phyloP scores from a whole-genome alignment of 768 basidiomycete species.

The Hydnomerulius pinastri region DNA sequence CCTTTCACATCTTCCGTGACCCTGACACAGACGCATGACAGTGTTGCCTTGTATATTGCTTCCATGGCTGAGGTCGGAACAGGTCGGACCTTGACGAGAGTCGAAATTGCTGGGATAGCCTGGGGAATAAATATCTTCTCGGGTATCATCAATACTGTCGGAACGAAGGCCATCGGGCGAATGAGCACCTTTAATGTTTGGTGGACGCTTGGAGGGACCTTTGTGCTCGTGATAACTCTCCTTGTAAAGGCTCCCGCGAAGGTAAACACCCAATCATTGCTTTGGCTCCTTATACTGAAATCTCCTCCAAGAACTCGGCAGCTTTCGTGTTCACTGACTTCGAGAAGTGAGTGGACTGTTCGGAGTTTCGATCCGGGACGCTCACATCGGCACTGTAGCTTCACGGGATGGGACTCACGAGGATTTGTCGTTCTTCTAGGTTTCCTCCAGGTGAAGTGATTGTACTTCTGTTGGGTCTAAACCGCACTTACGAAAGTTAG shows the following conservation, averaged over 20 bases:
- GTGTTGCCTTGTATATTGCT: constrained; percentile 56
- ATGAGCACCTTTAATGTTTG: constrained; percentile 59
- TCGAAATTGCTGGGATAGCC: constrained; percentile 54
- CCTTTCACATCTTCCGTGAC: not conserved
- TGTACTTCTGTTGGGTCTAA: not conserved
- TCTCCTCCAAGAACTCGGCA: constrained; percentile 45
- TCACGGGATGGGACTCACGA: constrained; percentile 54
- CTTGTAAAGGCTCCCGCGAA: constrained; percentile 56
- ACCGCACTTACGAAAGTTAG: constrained; percentile 20
- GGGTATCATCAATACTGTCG: constrained; percentile 55
- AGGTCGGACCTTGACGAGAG: constrained; percentile 43
- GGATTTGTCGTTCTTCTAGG: constrained; percentile 61
- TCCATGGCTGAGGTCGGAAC: constrained; percentile 52
- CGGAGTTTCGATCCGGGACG: not conserved
- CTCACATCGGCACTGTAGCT: constrained; percentile 34
- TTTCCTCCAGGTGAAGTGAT: constrained; percentile 36
- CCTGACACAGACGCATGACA: constrained; percentile 14
- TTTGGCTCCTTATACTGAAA: not conserved
- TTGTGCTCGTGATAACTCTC: constrained; percentile 57
- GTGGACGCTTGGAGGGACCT: constrained; percentile 62
- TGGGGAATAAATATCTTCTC: constrained; percentile 59
- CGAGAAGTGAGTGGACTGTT: constrained; percentile 43
- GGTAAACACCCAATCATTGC: constrained; percentile 28
- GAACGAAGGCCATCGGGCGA: constrained; percentile 56
- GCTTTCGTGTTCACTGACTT: constrained; percentile 57